A percentile compares a stretch with the other conserved stretches of the same genome.
These are phyloP conservation scores for Vanderwaltozyma tropicalis DNA, from an alignment of 805 yeast species.

Conservation along the genomic window DNA sequence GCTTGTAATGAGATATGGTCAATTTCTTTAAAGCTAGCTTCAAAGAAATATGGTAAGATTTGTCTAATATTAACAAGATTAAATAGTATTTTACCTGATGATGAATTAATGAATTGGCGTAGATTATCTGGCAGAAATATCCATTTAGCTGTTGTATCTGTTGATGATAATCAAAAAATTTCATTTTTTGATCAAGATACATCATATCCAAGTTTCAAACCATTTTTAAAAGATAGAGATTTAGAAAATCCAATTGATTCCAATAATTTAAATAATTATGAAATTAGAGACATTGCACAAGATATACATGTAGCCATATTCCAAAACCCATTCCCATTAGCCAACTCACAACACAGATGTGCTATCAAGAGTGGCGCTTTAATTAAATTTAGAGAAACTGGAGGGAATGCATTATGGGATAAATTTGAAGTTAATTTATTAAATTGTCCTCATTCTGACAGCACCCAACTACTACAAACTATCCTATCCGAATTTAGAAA, in stretches of 20 bases:
- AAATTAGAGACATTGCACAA: slow-evolving; percentile 39
- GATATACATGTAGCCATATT: slow-evolving; percentile 50
- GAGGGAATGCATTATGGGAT: slow-evolving; percentile 22
- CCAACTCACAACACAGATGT: slow-evolving; percentile 59
- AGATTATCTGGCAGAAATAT: slow-evolving; percentile 51
- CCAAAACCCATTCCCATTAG: slow-evolving; percentile 50
- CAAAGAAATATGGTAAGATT: slow-evolving; percentile 37
- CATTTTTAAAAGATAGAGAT: slow-evolving; percentile 22
- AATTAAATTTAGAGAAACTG: slow-evolving; percentile 29
- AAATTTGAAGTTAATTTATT: slow-evolving; percentile 55
- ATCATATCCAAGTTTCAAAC: slow-evolving; percentile 28
- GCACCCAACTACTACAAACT: slow-evolving; percentile 43
- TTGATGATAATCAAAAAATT: slow-evolving; percentile 46
- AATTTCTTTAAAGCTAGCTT: slow-evolving; percentile 38
- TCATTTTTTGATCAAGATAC: slow-evolving; percentile 25
- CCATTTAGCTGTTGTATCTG: slow-evolving; percentile 60
- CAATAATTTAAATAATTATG: slow-evolving; percentile 19
- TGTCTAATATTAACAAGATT: slow-evolving; percentile 60
- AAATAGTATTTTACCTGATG: slow-evolving; percentile 69
- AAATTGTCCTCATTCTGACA: slow-evolving; percentile 64
- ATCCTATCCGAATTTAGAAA: slow-evolving; percentile 53
- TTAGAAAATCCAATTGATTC: slow-evolving; percentile 9
- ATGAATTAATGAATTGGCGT: slow-evolving; percentile 73
- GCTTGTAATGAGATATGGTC: slow-evolving; percentile 62
- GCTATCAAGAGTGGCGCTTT: slow-evolving; percentile 66